Percentiles rank a stretch among this genome's conserved stretches.
These are phyloP conservation scores for Planoprotostelium fungivorum DNA, from an alignment of 78 protist species.

Conservation along the genomic window DNA sequence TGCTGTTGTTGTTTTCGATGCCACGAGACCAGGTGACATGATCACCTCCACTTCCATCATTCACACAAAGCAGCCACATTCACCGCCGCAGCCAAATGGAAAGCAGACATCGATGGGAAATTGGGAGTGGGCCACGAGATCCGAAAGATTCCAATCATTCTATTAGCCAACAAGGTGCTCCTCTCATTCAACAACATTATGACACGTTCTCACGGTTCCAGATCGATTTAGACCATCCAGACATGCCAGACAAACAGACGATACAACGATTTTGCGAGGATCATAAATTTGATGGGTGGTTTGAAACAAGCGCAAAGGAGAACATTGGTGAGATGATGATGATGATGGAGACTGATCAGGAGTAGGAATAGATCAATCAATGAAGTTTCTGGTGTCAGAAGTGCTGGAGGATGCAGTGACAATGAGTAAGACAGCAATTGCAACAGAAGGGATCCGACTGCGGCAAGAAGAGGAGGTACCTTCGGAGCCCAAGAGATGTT, in stretches of 20 bases:
- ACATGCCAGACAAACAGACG: neutral
- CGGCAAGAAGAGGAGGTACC: too few species aligned
- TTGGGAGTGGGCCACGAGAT: slow-evolving; percentile 38
- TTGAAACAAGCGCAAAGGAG: slow-evolving; percentile 83
- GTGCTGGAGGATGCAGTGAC: neutral
- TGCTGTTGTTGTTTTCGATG: slow-evolving; percentile 90
- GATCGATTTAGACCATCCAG: slow-evolving; percentile 58
- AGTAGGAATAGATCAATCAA: neutral
- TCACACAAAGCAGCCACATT: slow-evolving; percentile 64
- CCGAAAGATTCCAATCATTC: slow-evolving; percentile 84
- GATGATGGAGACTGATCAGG: neutral
- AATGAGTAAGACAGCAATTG: too few species aligned
- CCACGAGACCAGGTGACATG: slow-evolving; percentile 82
- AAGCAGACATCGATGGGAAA: slow-evolving; percentile 83
- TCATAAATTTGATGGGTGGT: slow-evolving; percentile 82
- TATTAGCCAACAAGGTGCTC: slow-evolving; percentile 85
- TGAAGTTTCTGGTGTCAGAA: neutral
- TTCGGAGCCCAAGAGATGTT: too few species aligned
- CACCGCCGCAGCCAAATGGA: slow-evolving; percentile 89
- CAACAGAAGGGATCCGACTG: too few species aligned
- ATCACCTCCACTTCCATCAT: slow-evolving; percentile 36
- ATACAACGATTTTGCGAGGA: slow-evolving; percentile 75
- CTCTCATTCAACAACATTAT: neutral
- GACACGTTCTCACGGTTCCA: slow-evolving; percentile 1
- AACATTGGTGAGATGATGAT: slow-evolving; percentile 11